Base-by-base conservation (phyloP, 1,284 basidiomycete species). In the Bjerkandera adusta region DNA sequence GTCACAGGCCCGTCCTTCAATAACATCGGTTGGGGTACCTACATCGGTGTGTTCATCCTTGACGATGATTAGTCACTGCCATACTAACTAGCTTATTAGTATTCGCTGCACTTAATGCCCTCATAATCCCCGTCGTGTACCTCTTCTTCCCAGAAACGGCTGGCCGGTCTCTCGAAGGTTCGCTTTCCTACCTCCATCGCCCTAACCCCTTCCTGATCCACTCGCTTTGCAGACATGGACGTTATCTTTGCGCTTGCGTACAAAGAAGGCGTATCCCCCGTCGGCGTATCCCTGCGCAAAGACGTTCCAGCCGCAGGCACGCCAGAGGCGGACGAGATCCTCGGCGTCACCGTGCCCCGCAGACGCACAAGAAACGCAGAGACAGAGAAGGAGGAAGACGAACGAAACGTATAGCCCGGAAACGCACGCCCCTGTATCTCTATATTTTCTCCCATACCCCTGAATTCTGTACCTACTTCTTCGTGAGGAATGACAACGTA, bases 71-170 rank as follows among this genome's bases (percentile, higher is more conserved):
- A n/a, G n/a, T n/a, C n/a, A n/a, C n/a, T n/a, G n/a, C n/a, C n/a
- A n/a, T n/a, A n/a, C n/a, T n/a, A n/a, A n/a, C n/a, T n/a, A n/a
- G n/a, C n/a, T n/a, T n/a, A n/a, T n/a, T n/a, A 76, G 78, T 85
- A 26, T 85, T 85, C 54, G 81, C 80, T 0, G 67, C 69, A 0
- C 57, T 83, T 41, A 85, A 84, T 52, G 78, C 78, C 1, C 68
- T 79, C 48, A 77, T 85, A 50, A 66, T 83, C 34, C 82, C 81
- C 11, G 54, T 75, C 10, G 75, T 83, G 3, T 85, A 82, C 57
- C 61, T 81, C 49, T 83, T 79, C 68, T 83, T 83, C 67, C 81
- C 81, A n/a, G 82, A 84, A 64, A 84, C 81, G 3, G 73, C 77
- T n/a, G 76, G 78, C 15, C 73, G 79, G 26, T 81, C 79, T 0